Evolutionary conservation across 2,329 filamentous ascomycete genomes (phyloP), one percentile per base, ranked within the genome.

Genomic region (Colletotrichum tanaceti): DNA sequence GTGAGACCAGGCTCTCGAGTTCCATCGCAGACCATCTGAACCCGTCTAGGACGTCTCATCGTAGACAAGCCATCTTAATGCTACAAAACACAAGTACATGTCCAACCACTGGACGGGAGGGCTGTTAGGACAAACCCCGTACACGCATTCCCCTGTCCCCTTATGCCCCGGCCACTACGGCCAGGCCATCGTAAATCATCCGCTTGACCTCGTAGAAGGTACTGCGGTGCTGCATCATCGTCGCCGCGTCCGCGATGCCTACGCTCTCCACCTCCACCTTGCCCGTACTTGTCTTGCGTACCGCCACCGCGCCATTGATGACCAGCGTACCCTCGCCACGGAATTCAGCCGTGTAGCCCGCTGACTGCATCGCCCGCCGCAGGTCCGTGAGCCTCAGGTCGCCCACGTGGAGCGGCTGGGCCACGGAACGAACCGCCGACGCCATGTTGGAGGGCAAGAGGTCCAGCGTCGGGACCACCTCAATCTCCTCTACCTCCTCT

Each of bases 121-220:
- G 44, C 49, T 62, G 35, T 38, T 53, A 6, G 18, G 20, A 22
- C 18, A 38, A n/a, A 11, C 2, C 24, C 10, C 49, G 16, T 18
- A 4, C 1, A 20, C 5, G 35, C 14, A 6, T 2, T 13, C 32
- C n/a, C 1, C 13, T 35, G 10, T 35, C 32, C 50, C 32, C 28
- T 57, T 18, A 71, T n/a, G 70, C 70, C 6, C 70, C 70, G 5
- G 91, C 91, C 72, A 99, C 94, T 68, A 98, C 93, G 41, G 96
- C 96, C 77, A 99, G 80, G 10, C 93, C 94, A 73, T 97, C 93
- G 78, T 99, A 99, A 72, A 99, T 97, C 79, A 93, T 94, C 80
- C 85, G 90, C 81, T 93, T 93, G 11, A 98, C 95, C 60, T 92
- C 92, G 75, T 93, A 93, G 76, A 98, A 97, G 43, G 92, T 94